Base-by-base conservation (phyloP, 306 rosid genomes). In the Phaseolus lunatus region DNA sequence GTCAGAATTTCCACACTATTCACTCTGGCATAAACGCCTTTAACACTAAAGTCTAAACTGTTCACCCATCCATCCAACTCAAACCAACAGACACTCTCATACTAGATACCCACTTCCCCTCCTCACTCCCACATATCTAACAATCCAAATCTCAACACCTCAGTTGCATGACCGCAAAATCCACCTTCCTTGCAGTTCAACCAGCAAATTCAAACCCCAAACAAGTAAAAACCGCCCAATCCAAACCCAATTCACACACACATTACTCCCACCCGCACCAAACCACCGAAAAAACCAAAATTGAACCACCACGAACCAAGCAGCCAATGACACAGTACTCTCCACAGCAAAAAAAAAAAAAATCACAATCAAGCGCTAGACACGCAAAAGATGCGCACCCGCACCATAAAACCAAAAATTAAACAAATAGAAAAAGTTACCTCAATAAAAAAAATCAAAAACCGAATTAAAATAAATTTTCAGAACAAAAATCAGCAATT, bases 221-320 rank as follows among this genome's bases (percentile, higher is more conserved):
- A 73, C 62, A 77, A 67, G 24, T 66, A 61, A n/a, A 49, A 18
- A 39, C 20, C 20, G 57, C 80, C 52, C 48, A 72, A 15, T 10
- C 53, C 7, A 8, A 71, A 52, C 85, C 78, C 67, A 79, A 76
- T 57, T 49, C 12, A 41, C 72, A 72, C 44, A 31, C 67, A 45
- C 85, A 76, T 80, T 83, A 58, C 64, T 54, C 76, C 57, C 69
- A 78, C 70, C 76, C 72, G 47, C 80, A 24, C 54, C 68, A 79
- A 70, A 50, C 61, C 71, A 16, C 19, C 72, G 33, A 82, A 43
- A 78, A 82, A 71, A 75, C 54, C 27, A 75, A 5, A 75, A 79
- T 49, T 66, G 67, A 70, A 67, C 67, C 77, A 62, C 67, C 56
- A 35, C 19, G 7, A 48, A 78, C 24, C 79, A 81, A 78, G 64